Percentiles rank a stretch among this genome's conserved stretches.
Evolutionary conservation across 805 yeast species (phyloP).

Genomic region (Teunomyces tritomae): DNA sequence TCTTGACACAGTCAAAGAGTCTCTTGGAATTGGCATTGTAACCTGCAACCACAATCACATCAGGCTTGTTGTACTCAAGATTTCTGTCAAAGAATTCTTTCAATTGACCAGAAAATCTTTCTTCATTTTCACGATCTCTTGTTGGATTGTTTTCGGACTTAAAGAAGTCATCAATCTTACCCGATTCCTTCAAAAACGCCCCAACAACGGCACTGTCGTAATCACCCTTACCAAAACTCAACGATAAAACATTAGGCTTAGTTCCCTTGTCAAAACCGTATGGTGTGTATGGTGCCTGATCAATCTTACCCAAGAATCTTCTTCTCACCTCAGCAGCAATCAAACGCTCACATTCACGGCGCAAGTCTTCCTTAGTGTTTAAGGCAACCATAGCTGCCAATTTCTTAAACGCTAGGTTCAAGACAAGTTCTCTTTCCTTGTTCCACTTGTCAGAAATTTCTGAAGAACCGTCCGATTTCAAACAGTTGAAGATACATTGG

Average conservation of each 20-base stretch:
- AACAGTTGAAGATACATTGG: slow-evolving; percentile 44
- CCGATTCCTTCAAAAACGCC: slow-evolving; percentile 72
- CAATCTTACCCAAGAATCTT: slow-evolving; percentile 65
- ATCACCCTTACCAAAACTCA: slow-evolving; percentile 86
- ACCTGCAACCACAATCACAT: slow-evolving; percentile 88
- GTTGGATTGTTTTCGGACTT: slow-evolving; percentile 75
- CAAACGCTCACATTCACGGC: slow-evolving; percentile 69
- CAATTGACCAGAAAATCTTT: slow-evolving; percentile 58
- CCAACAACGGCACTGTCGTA: slow-evolving; percentile 84
- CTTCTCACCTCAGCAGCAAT: slow-evolving; percentile 70
- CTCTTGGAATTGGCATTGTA: slow-evolving; percentile 70
- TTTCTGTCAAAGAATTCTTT: slow-evolving; percentile 61
- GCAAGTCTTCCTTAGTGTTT: slow-evolving; percentile 79
- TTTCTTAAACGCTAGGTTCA: slow-evolving; percentile 65
- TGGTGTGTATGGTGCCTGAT: slow-evolving; percentile 93
- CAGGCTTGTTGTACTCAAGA: slow-evolving; percentile 59
- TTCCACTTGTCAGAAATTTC: slow-evolving; percentile 82
- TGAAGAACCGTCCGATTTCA: slow-evolving; percentile 76
- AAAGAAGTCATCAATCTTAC: slow-evolving; percentile 70
- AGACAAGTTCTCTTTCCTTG: slow-evolving; percentile 61
- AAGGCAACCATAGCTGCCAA: slow-evolving; percentile 65
- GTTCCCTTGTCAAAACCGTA: slow-evolving; percentile 75
- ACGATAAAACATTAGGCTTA: slow-evolving; percentile 75
- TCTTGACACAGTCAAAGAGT: slow-evolving; percentile 54
- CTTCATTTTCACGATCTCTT: slow-evolving; percentile 42